Evolutionary conservation across 2,329 filamentous ascomycete genomes (phyloP), one percentile per base, ranked within the genome.

Genomic region (Alternaria alternata): DNA sequence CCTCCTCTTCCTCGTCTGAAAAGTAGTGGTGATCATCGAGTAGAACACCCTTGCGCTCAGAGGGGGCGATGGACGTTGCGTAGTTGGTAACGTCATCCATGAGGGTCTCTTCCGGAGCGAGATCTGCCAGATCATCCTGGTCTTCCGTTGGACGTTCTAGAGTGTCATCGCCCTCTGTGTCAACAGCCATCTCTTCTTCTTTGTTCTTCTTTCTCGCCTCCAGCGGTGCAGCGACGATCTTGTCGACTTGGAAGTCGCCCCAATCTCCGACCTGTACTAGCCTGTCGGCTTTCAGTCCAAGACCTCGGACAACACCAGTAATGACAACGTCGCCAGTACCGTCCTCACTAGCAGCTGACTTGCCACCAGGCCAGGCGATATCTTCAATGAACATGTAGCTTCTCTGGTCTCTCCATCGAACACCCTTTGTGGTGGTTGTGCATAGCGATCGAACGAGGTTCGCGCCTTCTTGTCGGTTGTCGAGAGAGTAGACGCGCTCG

Each of bases 1-100:
- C 81, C 42, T 86, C 84, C 6, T 84, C 82, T 54, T 95, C 90
- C 47, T 95, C 93, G 43, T 98, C 94, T 0, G 94, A 94, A 75
- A 98, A 99, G 79, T 99, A 99, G 76, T 98, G 94, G 77, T 99
- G 94, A 67, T 98, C 94, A 68, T 99, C 95, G 9, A 99, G 84
- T 41, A 99, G 82, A 1, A 99, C 95, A 65, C 94, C 95, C 80
- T 94, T 96, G 74, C 82, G 74, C 59, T 83, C 81, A 26, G 71
- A 86, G 67, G 62, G 83, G 75, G 69, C 84, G 58, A 81, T 81
- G 74, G 76, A 84, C 14, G 73, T 65, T 7, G 81, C 73, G 36
- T 79, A 78, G 34, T 79, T 79, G 22, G 87, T 86, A 22, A 88
- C 86, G 62, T 92, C 91, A 24, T 87, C 83, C 92, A 97, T 95